phyloP scores from a whole-genome alignment of 2,329 filamentous ascomycete species.

The Torrubiella hemipterigena region DNA sequence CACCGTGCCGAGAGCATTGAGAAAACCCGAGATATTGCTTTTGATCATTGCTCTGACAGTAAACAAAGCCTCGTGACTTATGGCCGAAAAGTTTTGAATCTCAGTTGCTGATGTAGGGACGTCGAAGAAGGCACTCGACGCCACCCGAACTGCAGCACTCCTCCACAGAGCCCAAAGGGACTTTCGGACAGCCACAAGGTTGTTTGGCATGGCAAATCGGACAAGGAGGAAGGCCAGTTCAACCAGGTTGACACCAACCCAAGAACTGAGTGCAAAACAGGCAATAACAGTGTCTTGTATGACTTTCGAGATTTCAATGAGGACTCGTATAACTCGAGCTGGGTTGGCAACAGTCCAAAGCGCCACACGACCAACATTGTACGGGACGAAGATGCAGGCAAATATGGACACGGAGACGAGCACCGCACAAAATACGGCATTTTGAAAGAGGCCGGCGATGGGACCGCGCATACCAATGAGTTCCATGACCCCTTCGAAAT shows the following conservation, averaged over 20 bases:
- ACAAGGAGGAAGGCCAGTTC: conserved; percentile 23
- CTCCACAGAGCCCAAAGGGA: conserved; percentile 29
- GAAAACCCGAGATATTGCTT: conserved; percentile 25
- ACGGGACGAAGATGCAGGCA: conserved; percentile 78
- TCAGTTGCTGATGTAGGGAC: conserved; percentile 44
- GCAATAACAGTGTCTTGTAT: conserved; percentile 66
- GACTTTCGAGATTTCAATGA: conserved; percentile 66
- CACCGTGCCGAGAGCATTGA: conserved; percentile 27
- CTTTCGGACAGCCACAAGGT: conserved; percentile 21
- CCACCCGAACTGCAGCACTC: conserved; percentile 32
- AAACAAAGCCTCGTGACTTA: conserved; percentile 60
- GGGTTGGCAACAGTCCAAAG: conserved; percentile 73
- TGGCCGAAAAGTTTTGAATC: conserved; percentile 63
- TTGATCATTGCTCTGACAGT: conserved; percentile 43
- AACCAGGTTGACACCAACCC: conserved; percentile 24
- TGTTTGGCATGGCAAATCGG: conserved; percentile 16
- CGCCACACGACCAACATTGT: conserved; percentile 78
- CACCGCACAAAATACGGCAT: conserved; percentile 86
- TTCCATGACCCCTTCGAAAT: conserved; percentile 92
- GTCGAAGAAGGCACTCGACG: conserved; percentile 37
- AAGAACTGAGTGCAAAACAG: conserved; percentile 42
- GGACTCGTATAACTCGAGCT: conserved; percentile 57
- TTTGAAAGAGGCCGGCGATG: conserved; percentile 79
- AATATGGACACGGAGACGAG: conserved; percentile 81
- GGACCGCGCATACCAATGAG: conserved; percentile 94